Evolutionary conservation across 768 basidiomycete species (phyloP), one percentile per base, ranked within the genome.

Genomic region (Gymnopilus dilepis): DNA sequence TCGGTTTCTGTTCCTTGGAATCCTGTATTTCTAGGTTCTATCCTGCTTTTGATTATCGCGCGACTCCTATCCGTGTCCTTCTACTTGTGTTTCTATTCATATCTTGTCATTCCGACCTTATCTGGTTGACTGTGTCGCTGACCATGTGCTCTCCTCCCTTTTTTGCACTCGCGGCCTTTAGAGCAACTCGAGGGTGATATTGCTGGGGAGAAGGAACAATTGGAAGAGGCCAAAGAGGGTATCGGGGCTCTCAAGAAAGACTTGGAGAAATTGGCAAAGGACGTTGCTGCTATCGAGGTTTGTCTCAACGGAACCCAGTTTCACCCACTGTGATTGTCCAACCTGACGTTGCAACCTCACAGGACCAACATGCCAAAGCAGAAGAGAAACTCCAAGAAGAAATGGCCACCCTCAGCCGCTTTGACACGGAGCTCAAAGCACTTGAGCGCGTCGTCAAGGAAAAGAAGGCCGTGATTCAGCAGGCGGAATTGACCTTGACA

Each of bases 151-250:
- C 22, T 42, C 41, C 50, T 56, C 40, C 43, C 50, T 56, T 5
- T 47, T 21, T 22, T 21, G 15, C 24, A 40, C 37, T 54, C 26
- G 22, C 38, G 52, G 6, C 33, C 37, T 59, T 33, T 65, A 95
- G 94, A 95, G 65, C 92, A 94, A 84, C 77, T 91, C n/a, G 87
- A 91, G 67, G 78, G 79, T 33, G 94, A 96, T 65, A 84, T 95
- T 33, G 78, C 82, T 50, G 68, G 76, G 2, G 82, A 86, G n/a
- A 77, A 80, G 55, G 71, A 69, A 4, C 76, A 76, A 2, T 67
- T 81, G 15, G 73, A 77, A 42, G 82, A 84, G 48, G 79, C 80
- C 1, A 72, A 73, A 51, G 65, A 69, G 0, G 83, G 81, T 37
- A 79, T 89, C 41, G 78, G 76, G 38, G 86, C 81, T 66, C 77